Evolutionary conservation across 208 protist species (phyloP).

Genomic region (Acanthamoeba triangularis): DNA sequence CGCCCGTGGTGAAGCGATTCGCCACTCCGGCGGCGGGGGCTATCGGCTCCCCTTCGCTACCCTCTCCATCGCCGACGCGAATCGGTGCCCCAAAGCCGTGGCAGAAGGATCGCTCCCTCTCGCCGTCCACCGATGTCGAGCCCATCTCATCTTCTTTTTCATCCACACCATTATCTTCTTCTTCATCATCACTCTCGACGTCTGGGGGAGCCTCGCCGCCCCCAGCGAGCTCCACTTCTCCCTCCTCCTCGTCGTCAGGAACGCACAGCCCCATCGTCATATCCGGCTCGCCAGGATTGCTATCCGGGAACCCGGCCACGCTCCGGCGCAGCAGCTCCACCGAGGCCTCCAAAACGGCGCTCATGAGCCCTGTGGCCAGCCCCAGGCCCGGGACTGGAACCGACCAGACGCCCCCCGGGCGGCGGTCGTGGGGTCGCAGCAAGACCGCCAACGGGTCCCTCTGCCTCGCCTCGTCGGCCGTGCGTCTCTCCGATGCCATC

Average conservation of each 20-base stretch:
- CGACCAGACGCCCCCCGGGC: not conserved
- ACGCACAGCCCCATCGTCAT: not conserved
- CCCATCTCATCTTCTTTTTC: not conserved
- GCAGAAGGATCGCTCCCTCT: not conserved
- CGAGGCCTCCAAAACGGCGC: not conserved
- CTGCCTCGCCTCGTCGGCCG: not conserved
- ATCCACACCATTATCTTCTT: not conserved
- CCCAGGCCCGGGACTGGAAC: not conserved
- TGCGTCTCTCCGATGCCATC: not conserved
- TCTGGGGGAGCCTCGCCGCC: not conserved
- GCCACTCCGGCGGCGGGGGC: not conserved
- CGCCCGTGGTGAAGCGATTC: not conserved
- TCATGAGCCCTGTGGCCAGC: not conserved
- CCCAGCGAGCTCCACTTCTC: not conserved
- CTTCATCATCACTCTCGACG: not conserved
- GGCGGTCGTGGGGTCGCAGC: not conserved
- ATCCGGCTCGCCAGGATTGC: not conserved
- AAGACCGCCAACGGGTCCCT: not conserved
- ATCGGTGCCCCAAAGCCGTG: not conserved
- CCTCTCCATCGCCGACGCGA: not conserved
- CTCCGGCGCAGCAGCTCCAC: not conserved
- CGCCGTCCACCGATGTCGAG: no score
- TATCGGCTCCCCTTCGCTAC: not conserved
- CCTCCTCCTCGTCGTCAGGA: not conserved
- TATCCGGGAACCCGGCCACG: not conserved